These are phyloP conservation scores for Citrus inodora DNA, from an alignment of 345 rosid species.

Conservation along the genomic window DNA sequence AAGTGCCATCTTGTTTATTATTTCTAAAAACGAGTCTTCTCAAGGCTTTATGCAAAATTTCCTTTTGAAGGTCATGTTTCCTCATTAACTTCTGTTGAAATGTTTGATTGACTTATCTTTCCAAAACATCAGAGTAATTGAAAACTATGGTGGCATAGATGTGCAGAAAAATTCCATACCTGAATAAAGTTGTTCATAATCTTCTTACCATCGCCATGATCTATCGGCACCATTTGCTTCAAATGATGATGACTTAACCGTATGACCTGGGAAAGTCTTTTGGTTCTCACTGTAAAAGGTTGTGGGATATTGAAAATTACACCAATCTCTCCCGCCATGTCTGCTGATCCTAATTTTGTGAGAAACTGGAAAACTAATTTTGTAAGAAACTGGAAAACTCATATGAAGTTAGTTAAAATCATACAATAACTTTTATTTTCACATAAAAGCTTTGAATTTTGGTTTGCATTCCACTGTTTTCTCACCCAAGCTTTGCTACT, in stretches of 20 bases:
- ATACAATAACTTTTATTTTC: background rate
- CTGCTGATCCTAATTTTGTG: conserved; percentile 62
- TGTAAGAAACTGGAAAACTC: conserved; percentile 45
- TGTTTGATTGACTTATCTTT: background rate
- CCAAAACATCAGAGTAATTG: background rate
- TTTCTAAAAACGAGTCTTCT: background rate
- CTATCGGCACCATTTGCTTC: conserved; percentile 73
- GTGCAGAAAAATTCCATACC: conserved; percentile 28
- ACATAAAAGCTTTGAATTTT: background rate
- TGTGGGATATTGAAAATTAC: conserved; percentile 91
- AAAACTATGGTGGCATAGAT: background rate
- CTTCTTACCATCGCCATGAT: conserved; percentile 58
- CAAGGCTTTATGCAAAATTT: background rate
- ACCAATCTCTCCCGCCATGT: conserved; percentile 88
- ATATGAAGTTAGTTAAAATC: conserved; percentile 3
- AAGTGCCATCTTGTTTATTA: background rate
- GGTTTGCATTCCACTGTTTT: background rate
- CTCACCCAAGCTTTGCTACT: background rate
- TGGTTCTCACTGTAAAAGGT: conserved; percentile 72
- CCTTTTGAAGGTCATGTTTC: background rate
- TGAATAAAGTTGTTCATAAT: conserved; percentile 58
- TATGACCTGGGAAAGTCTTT: conserved; percentile 83
- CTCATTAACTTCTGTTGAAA: background rate
- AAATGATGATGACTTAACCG: conserved; percentile 74
- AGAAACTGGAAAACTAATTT: conserved; percentile 54